These are phyloP conservation scores for Irpex sp. DNA, from an alignment of 1,284 basidiomycete species.

Conservation along the genomic window DNA sequence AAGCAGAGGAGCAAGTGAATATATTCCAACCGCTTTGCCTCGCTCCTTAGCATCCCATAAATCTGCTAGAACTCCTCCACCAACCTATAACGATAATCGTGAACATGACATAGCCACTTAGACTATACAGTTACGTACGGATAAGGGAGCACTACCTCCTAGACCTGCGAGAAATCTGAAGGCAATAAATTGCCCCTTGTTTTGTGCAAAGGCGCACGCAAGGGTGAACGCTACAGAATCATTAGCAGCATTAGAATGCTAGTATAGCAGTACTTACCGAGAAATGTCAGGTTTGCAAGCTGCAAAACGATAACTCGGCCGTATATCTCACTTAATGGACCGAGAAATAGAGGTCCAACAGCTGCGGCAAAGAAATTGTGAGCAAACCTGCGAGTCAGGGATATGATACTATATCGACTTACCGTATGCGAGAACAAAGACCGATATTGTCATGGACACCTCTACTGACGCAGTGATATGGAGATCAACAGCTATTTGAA, in stretches of 20 bases:
- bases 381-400: not conserved
- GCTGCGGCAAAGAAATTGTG: constrained; percentile 19
- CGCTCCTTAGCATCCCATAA: constrained; percentile 63
- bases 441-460: constrained; percentile 51
- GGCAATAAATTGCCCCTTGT: constrained; percentile 46
- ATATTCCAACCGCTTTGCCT: constrained; percentile 62
- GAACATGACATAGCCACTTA: too few species aligned
- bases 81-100: constrained; percentile 34
- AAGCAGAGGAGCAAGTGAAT: constrained; percentile 58
- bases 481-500: constrained; percentile 46
- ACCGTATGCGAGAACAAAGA: constrained; percentile 66
- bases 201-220: constrained; percentile 58
- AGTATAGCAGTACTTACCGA: constrained; percentile 27
- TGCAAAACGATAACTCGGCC: constrained; percentile 36
- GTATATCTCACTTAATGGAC: constrained; percentile 48
- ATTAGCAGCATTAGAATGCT: not conserved
- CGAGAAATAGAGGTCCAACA: constrained; percentile 46
- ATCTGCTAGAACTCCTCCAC: constrained; percentile 68
- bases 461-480: constrained; percentile 43
- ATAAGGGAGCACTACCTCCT: constrained; percentile 55
- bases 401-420: constrained; percentile 1
- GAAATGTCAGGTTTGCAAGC: constrained; percentile 47
- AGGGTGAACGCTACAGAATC: not conserved
- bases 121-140: constrained; percentile 30
- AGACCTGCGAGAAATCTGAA: constrained; percentile 61